Base-by-base conservation (phyloP, 352 stramenopile genomes). In the Phytopythium cucurbitacearum region DNA sequence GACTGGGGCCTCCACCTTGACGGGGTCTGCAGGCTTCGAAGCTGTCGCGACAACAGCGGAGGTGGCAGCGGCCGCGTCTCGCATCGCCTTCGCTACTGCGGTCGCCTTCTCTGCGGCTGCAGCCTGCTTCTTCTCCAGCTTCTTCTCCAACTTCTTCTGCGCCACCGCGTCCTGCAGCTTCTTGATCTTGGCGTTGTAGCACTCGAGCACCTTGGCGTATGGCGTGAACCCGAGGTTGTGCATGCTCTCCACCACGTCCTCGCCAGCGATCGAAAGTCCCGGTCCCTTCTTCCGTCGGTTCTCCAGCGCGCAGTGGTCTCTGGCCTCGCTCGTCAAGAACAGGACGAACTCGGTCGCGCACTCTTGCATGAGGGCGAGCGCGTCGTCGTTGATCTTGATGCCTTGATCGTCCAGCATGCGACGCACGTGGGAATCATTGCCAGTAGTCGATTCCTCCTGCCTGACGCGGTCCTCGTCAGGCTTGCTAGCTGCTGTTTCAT, bases 261-360 rank as follows among this genome's bases (percentile, higher is more conserved):
- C 43, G 37, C 81, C 84, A 2, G 80, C 79, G 48, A 94, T 78
- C 0, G 72, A 73, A 11, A 70, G 44, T 2, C 60, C 67, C 28
- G 78, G 57, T 16, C 65, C 67, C 48, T 89, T 89, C 51, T 78
- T 84, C 59, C 56, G 68, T 57, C 57, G 64, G 56, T 84, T 89
- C 42, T 91, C 69, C 44, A 86, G 56, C 32, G 80, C 53, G 4
- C 76, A 69, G 9, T 84, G 60, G 56, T 92, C 84, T n/a, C 76
- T 70, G 1, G 81, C 76, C 52, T 94, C 84, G 49, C 84, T 94
- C 36, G 80, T 90, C 36, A 92, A 66, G 39, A 85, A 94, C 39
- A 94, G 47, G 10, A 94, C 52, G 48, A 94, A 94, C 64, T 94
- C 84, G 0, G 79, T 92, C 40, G 85, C 80, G 21, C 84, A 94